Percentiles rank a stretch among this genome's conserved stretches.
phyloP scores from a whole-genome alignment of 345 rosid genomes.

The Leavenworthia alabamica region DNA sequence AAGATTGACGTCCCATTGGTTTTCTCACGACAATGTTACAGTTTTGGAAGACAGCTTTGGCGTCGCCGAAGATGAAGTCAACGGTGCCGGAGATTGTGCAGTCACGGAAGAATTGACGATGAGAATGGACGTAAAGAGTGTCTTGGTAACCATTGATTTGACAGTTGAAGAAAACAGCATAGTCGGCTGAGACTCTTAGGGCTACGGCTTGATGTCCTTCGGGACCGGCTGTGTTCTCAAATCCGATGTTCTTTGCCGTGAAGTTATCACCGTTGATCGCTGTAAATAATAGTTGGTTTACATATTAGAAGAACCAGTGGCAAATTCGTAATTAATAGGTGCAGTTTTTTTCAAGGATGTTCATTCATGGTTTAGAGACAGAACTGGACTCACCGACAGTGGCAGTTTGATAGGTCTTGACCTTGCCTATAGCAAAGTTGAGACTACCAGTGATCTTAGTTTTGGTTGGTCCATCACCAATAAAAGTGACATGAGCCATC shows the following conservation, averaged over 20 bases:
- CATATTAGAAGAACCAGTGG: background rate
- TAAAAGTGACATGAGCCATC: constrained; percentile 42
- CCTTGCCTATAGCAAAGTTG: no score
- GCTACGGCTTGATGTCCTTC: constrained; percentile 26
- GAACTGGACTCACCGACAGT: no score
- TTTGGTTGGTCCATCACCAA: constrained; percentile 69
- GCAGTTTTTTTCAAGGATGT: no score
- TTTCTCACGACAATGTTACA: constrained; percentile 20
- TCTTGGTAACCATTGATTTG: constrained; percentile 25
- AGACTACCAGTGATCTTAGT: constrained; percentile 52
- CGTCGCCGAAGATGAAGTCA: constrained; percentile 33
- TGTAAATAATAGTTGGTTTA: background rate
- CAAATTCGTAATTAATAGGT: background rate
- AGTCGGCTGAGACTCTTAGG: constrained; percentile 8
- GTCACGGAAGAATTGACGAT: constrained; percentile 28
- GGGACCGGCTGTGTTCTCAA: constrained; percentile 27
- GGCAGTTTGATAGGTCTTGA: no score
- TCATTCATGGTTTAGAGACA: no score
- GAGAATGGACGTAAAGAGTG: no score
- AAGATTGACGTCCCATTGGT: constrained; percentile 13
- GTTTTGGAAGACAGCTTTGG: constrained; percentile 7
- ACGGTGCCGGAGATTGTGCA: constrained; percentile 23
- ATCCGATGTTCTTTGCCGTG: constrained; percentile 24
- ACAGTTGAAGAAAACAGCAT: constrained; percentile 5
- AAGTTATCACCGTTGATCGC: constrained; percentile 32